Evolutionary conservation across 805 yeast species (phyloP).

Genomic region (Ogataea haglerorum): DNA sequence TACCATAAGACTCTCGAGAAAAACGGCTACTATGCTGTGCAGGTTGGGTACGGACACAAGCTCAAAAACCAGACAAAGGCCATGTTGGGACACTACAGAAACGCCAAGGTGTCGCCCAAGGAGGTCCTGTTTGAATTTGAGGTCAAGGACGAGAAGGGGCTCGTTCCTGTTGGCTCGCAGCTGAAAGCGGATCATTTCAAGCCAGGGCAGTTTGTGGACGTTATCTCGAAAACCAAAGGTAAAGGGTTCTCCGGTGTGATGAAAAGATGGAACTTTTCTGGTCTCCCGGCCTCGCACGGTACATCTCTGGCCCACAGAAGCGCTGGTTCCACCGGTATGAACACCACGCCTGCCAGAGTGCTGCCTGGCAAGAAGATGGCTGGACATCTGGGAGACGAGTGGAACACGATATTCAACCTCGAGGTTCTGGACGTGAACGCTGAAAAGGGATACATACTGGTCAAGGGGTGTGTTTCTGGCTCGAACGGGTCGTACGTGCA

Average conservation of each 20-base stretch:
- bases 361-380: conserved; percentile 98
- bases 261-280: conserved; percentile 89
- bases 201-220: conserved; percentile 79
- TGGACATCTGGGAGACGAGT: conserved; percentile 87
- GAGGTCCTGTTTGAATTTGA: conserved; percentile 71
- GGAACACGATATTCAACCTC: conserved; percentile 70
- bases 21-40: conserved; percentile 82
- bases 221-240: conserved; percentile 79
- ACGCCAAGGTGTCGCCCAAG: conserved; percentile 84
- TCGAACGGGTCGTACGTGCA: conserved; percentile 72
- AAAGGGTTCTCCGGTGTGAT: conserved; percentile 98
- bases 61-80: conserved; percentile 61
- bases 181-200: conserved; percentile 81
- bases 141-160: conserved; percentile 60
- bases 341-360: conserved; percentile 93
- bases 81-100: conserved; percentile 70
- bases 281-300: conserved; percentile 94
- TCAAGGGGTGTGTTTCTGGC: conserved; percentile 91
- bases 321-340: conserved; percentile 96
- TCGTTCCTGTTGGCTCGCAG: conserved; percentile 74
- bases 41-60: conserved; percentile 79
- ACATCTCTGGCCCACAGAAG: conserved; percentile 89
- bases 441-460: conserved; percentile 73
- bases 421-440: conserved; percentile 77
- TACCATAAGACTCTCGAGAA: conserved; percentile 63